phyloP scores from a whole-genome alignment of 2,329 filamentous ascomycete species.

The Beauveria varroae region DNA sequence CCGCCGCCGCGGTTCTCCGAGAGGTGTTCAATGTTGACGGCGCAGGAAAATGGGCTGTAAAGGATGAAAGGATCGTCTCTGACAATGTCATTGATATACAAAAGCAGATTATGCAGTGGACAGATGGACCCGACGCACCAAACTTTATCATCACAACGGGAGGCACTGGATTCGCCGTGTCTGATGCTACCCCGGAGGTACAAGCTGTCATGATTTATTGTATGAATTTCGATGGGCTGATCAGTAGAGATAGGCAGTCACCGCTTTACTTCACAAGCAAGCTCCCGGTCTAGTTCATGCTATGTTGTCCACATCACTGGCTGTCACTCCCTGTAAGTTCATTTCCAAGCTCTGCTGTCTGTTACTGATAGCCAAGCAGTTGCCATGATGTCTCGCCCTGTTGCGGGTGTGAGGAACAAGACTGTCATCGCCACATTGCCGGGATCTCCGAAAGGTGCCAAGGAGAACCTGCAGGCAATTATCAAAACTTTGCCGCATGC shows the following conservation, averaged over 20 bases:
- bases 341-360: constrained; percentile 1
- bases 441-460: constrained; percentile 90
- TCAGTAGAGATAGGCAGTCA: constrained; percentile 54
- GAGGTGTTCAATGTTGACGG: constrained; percentile 62
- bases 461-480: constrained; percentile 83
- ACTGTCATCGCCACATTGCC: constrained; percentile 83
- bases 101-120: constrained; percentile 61
- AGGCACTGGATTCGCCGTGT: constrained; percentile 82
- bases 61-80: constrained; percentile 65
- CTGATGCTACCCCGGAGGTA: constrained; percentile 86
- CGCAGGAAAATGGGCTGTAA: constrained; percentile 62
- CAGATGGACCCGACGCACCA: constrained; percentile 54
- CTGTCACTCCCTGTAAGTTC: constrained; percentile 78
- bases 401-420: constrained; percentile 77
- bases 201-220: background rate
- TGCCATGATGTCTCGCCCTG: constrained; percentile 91
- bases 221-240: background rate
- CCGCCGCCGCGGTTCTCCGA: constrained; percentile 57
- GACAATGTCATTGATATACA: constrained; percentile 74
- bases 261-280: constrained; percentile 70
- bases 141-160: constrained; percentile 86
- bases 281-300: constrained; percentile 89
- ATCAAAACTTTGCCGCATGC: constrained; percentile 90
- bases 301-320: constrained; percentile 80
- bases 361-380: constrained; percentile 46